Base-by-base conservation (phyloP, 169 alveolate species). In the Babesia gibsoni region DNA sequence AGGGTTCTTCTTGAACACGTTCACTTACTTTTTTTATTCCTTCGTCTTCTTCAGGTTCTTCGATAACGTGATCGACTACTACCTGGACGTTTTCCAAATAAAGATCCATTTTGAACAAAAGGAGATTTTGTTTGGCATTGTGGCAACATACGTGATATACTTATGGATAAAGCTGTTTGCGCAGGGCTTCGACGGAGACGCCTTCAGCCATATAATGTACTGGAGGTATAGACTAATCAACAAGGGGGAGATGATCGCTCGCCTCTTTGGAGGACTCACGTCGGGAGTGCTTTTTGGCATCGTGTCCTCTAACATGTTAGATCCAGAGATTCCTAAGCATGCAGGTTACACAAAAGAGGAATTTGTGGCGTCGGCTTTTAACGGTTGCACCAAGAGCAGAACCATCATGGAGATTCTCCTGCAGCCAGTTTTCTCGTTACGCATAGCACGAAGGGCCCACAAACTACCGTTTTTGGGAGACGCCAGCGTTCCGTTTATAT, bases 161-260 rank as follows among this genome's bases (percentile, higher is more conserved):
- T 18, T 54, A 43, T 77, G 86, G 86, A 27, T 52, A 1, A 2
- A 46, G 3, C n/a, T 7, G 18, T 16, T 50, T 10, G 36, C 75
- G 10, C 54, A 36, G 42, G 59, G 66, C 9, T 77, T 67, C 46
- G 86, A 77, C 20, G 86, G 86, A n/a, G 74, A 77, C 30, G 74
- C 82, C 9, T 77, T 77, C 41, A 67, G 67, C 57, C 86, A 77
- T 39, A 37, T 77, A 12, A 39, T 77, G 36, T 63, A 67, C 73
- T 68, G 72, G 67, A 23, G 37, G 25, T 77, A 77, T 46, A 39
- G 82, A 42, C 20, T 77, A 35, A 77, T 77, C 0, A 77, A 77
- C 67, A 52, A 33, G 23, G 52, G 73, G 9, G 86, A 77, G 33
- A 66, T 59, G 73, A 1, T 67, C 12, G 46, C 77, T 10, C 65